Base-by-base conservation (phyloP, 495 filamentous ascomycete genomes). In the Bombardia bombarda region DNA sequence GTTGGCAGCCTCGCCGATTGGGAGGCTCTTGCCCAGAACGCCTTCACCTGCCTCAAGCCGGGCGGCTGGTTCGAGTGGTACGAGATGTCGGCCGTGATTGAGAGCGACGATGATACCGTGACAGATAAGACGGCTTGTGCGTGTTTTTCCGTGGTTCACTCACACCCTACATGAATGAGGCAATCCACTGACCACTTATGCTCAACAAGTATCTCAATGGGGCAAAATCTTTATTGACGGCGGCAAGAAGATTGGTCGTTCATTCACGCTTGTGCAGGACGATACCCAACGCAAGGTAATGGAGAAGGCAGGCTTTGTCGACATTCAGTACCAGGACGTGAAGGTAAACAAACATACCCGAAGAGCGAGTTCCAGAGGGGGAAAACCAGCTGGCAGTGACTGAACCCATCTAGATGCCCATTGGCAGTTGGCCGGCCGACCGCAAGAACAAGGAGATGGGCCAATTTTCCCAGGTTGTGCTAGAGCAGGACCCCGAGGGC, bases 1-100 rank as follows among this genome's bases (percentile, higher is more conserved):
- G 65, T 68, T 33, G 74, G 65, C 32, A 69, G 65, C 18, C 62
- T 82, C 23, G 55, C 49, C 24, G 62, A 79, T 46, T 83, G 79
- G 79, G 52, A 63, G 2, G 60, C 49, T 13, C 68, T 69, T 1
- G 32, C 47, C 9, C 4, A 65, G 62, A 58, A 67, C 5, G 61
- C 53, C 16, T 70, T 40, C 32, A n/a, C 17, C 7, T 32, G 20
- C 26, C 42, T 32, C 32, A 42, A 44, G 30, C 56, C 56, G 6
- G 60, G 60, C 21, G 60, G 57, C 8, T 51, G 26, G 32, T 19
- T 60, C 38, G 57, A 60, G 47, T 41, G 39, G 31, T 24, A 37
- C 33, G 60, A 63, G 40, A n/a, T 43, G 1, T 55, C 67, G 8
- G 35, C 42, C 18, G 35, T 49, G 0, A 49, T 60, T 9, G 32